Conservation (phyloP, 208 protist genomes). For the Leishmania lainsoni region DNA sequence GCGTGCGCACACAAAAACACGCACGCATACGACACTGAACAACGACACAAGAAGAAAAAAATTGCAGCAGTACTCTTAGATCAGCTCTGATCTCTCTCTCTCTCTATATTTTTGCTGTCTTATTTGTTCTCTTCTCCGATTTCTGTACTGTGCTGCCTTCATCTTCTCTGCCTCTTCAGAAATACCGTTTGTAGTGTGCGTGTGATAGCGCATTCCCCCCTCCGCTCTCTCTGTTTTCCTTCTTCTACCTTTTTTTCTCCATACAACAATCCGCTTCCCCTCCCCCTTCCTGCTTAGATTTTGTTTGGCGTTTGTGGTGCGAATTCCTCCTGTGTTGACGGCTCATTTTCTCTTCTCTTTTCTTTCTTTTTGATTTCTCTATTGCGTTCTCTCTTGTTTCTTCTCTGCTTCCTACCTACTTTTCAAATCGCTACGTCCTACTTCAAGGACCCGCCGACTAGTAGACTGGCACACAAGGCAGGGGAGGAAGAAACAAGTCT, state of each 20-base stretch:
- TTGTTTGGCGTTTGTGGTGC: not conserved
- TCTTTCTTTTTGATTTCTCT: not conserved
- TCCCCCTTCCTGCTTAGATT: not conserved
- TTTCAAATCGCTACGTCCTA: not conserved
- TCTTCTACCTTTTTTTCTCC: not conserved
- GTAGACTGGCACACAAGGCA: not conserved
- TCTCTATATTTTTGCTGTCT: not conserved
- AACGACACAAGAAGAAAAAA: not conserved
- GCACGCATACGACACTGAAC: not conserved
- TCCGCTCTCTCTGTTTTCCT: constrained; percentile 1
- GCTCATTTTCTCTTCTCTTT: not conserved
- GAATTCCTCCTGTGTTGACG: not conserved
- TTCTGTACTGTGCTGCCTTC: not conserved
- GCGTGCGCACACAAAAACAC: not conserved
- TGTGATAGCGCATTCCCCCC: not conserved
- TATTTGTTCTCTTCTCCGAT: not conserved
- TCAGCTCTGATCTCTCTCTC: too few relatives aligned
- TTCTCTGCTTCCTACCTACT: not conserved
- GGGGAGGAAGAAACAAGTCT: not conserved
- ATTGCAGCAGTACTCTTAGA: not conserved
- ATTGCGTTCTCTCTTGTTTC: not conserved
- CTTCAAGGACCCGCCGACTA: not conserved
- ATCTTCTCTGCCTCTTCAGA: not conserved
- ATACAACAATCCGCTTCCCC: not conserved
- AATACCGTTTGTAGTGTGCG: not conserved